Evolutionary conservation across 306 rosid species (phyloP), one percentile per base, ranked within the genome.

Genomic region (Malus sylvestris): DNA sequence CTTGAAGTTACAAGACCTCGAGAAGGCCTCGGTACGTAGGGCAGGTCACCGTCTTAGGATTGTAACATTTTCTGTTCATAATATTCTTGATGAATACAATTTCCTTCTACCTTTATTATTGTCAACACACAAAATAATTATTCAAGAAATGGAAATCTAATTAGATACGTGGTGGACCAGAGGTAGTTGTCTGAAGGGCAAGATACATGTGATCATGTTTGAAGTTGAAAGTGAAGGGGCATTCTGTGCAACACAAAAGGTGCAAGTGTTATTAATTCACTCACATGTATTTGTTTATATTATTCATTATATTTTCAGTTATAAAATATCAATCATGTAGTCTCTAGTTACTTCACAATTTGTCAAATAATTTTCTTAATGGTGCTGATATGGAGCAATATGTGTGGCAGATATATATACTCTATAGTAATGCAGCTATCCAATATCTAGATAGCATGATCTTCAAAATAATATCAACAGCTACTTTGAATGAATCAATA

Each of bases 131-230:
- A 2, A 30, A 62, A 10, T 61, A 11, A 42, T 22, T 19, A 61
- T 40, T 73, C 18, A 61, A 16, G 25, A 33, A 30, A 69, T 23
- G 7, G 27, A 30, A 23, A 71, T 14, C 55, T 73, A 61, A 60
- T 44, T 29, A 60, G 14, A 62, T 19, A 42, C 40, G 40, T 35
- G 40, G 20, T 33, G 49, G n/a, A 29, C 38, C 25, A 60, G 68
- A 46, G 59, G 51, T 52, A 25, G 33, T 33, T 65, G 42, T 4
- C 66, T 44, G 57, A 53, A 19, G 53, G 81, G 78, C 68, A 81
- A 79, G 86, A 83, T 75, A 77, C 82, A 64, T 73, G 80, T 68
- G 82, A 86, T 13, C 4, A 65, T 33, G 70, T 20, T 35, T 65
- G 33, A 61, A 61, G 66, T 23, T 58, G 42, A 32, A 32, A 73